phyloP scores from a whole-genome alignment of 2,329 filamentous ascomycete species.

The Diaporthe australafricana region DNA sequence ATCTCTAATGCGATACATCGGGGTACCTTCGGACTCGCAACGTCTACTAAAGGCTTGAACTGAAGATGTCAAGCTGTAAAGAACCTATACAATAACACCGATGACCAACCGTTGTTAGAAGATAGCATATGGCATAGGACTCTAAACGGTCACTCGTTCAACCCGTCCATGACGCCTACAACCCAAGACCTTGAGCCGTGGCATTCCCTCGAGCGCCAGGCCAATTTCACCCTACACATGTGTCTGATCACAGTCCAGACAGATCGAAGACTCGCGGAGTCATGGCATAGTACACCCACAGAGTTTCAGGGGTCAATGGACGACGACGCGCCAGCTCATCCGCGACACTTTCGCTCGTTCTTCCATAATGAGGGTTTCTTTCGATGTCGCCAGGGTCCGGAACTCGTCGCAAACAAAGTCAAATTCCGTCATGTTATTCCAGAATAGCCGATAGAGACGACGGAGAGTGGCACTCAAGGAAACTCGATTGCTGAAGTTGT shows the following conservation, averaged over 20 bases:
- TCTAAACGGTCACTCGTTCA: not conserved
- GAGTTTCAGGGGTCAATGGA: not conserved
- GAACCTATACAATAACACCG: not conserved
- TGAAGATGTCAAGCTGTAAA: too few species aligned
- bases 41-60: too few species aligned
- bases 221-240: not conserved
- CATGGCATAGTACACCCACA: not conserved
- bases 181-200: not conserved
- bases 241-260: not conserved
- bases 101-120: not conserved
- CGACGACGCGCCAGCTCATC: not conserved
- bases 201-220: not conserved
- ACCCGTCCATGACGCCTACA: not conserved
- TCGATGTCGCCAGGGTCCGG: not conserved
- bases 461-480: not conserved
- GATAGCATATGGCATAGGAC: not conserved
- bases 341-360: not conserved
- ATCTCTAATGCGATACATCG: too few species aligned
- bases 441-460: not conserved
- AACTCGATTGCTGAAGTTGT: slow-evolving; percentile 38
- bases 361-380: not conserved
- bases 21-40: not conserved
- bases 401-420: not conserved
- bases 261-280: too few species aligned
- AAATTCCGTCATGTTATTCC: not conserved